Evolutionary conservation across 2,329 filamentous ascomycete species (phyloP), one percentile per base, ranked within the genome.

Genomic region (Pezicula neosporulosa): DNA sequence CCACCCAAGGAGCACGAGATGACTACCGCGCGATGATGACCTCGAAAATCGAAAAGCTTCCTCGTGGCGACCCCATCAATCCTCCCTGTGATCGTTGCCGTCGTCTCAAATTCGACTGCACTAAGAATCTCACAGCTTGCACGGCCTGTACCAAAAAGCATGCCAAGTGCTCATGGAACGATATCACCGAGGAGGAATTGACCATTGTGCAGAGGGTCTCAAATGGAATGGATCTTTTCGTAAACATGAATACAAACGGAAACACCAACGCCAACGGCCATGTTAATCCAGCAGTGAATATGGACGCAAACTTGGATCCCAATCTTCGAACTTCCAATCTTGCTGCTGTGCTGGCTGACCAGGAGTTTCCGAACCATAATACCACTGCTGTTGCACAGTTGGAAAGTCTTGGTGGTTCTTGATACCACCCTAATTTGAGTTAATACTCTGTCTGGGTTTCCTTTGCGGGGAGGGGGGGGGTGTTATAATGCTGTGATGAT

Each of bases 101-200:
- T 42, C 79, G 90, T 28, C 74, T 95, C 15, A 85, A 88, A 57
- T 89, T 91, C 72, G 83, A 90, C 52, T 96, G 90, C 56, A 74
- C 92, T 44, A 95, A 95, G 70, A 89, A 96, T 56, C 75, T 94
- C 37, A 95, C 90, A 0, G 89, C 90, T 8, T 96, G 91, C 64
- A 83, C 87, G 68, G 90, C 89, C 19, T 96, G 90, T 68, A 95
- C 90, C 0, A 92, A 89, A 67, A 95, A 95, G 66, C 90, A 96
- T 66, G 89, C 89, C 18, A 92, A 91, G 62, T 96, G 90, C 67
- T 85, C 84, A 13, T 96, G 90, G 90, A 88, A 85, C 59, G 83
- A 87, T 42, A 82, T 94, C n/a, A 84, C 82, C 15, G 83, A 89
- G 30, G 85, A 87, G 3, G 91, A 96, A 41, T 47, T 67, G 12